Conservation (phyloP, 2,329 filamentous ascomycete species). For the Aspergillus puulaauensis region DNA sequence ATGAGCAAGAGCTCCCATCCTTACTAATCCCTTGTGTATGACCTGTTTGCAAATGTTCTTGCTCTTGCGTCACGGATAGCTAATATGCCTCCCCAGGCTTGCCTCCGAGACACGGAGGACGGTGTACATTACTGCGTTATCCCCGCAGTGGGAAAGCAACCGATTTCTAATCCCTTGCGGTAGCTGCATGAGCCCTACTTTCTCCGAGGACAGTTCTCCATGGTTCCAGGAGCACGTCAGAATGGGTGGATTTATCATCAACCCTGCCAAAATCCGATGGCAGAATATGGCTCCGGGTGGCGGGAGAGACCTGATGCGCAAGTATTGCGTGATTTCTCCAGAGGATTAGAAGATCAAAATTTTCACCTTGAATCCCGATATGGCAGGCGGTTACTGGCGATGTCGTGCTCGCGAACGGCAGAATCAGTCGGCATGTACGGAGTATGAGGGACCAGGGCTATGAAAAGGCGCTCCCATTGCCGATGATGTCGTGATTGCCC, state of each 20-base stretch:
- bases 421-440: constrained; percentile 21
- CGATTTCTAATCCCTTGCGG: constrained; percentile 8
- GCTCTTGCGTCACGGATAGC: constrained; percentile 2
- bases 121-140: background rate
- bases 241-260: constrained; percentile 22
- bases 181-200: background rate
- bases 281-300: constrained; percentile 16
- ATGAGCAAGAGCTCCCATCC: background rate
- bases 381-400: constrained; percentile 29
- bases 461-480: constrained; percentile 23
- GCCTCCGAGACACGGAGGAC: background rate
- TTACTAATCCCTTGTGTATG: background rate
- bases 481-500: constrained; percentile 35
- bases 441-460: constrained; percentile 21
- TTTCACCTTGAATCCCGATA: constrained; percentile 23
- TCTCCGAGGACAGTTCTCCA: constrained; percentile 9
- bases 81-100: background rate
- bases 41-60: background rate
- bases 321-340: constrained; percentile 42
- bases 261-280: constrained; percentile 7
- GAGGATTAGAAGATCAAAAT: constrained; percentile 31
- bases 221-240: constrained; percentile 8
- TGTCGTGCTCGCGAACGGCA: constrained; percentile 32
- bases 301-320: constrained; percentile 25
- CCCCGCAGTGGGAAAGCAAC: background rate